Conservation (phyloP, 1,284 basidiomycete genomes). For the Cryptococcus floricola region DNA sequence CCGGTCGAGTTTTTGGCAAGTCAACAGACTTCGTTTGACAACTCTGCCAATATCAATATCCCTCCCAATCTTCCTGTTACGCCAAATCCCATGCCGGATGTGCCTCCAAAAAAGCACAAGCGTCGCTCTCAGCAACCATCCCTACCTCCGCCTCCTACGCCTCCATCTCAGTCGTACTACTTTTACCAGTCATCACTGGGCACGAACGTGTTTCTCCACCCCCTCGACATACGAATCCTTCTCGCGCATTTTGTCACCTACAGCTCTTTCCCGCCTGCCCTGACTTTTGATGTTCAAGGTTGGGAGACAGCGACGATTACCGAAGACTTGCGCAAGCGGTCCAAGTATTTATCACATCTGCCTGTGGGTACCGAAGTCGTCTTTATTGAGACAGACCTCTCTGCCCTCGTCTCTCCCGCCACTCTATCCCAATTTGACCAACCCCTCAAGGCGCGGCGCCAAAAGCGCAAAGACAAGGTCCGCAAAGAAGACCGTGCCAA, state of each 20-base stretch:
- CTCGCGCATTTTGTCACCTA: constrained; percentile 80
- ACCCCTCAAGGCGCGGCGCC: constrained; percentile 67
- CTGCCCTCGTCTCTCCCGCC: constrained; percentile 65
- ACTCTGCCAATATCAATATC: constrained; percentile 20
- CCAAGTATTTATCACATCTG: constrained; percentile 91
- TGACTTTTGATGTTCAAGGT: constrained; percentile 74
- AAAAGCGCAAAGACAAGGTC: constrained; percentile 70
- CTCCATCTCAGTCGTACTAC: constrained; percentile 59
- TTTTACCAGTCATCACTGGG: constrained; percentile 96
- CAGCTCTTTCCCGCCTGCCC: constrained; percentile 74
- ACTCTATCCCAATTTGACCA: constrained; percentile 74
- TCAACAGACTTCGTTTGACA: constrained; percentile 2
- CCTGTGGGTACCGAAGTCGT: constrained; percentile 89
- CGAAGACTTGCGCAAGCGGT: constrained; percentile 86
- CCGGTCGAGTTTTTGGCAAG: constrained; percentile 18
- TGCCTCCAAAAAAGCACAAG: constrained; percentile 25
- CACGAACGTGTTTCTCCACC: constrained; percentile 86
- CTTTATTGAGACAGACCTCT: constrained; percentile 85
- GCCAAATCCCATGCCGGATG: constrained; percentile 40
- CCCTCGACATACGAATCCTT: constrained; percentile 91
- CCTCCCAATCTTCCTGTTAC: constrained; percentile 38
- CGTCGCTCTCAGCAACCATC: constrained; percentile 25
- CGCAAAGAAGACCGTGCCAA: constrained; percentile 79
- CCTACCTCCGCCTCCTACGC: constrained; percentile 19
- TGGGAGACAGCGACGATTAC: constrained; percentile 64